phyloP scores from a whole-genome alignment of 805 yeast species.

The Metschnikowia proteae region DNA sequence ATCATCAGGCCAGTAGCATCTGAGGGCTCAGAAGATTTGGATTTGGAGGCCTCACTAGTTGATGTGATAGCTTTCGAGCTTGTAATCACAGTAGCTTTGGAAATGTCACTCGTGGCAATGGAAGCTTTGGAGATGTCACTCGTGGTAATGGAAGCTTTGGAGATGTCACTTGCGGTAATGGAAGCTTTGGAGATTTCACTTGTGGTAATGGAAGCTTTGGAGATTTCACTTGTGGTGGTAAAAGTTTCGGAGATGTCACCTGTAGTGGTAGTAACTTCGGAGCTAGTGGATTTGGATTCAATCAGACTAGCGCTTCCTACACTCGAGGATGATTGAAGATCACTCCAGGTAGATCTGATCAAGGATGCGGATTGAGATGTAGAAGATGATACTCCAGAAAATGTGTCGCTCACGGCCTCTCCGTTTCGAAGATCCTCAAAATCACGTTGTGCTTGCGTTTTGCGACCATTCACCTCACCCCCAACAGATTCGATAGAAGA shows the following conservation, averaged over 20 bases:
- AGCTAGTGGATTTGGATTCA: neutral
- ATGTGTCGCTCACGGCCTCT: neutral
- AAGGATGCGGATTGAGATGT: conserved; percentile 4
- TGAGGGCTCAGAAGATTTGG: neutral
- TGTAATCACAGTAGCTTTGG: no score
- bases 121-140: no score
- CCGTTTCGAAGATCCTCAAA: conserved; percentile 7
- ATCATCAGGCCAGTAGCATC: neutral
- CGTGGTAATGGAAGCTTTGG: no score
- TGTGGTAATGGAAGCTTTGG: neutral
- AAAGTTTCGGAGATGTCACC: neutral
- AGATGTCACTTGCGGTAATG: no score
- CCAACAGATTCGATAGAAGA: conserved; percentile 35
- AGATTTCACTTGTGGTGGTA: no score
- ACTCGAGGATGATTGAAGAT: neutral
- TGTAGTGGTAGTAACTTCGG: neutral
- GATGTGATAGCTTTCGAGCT: no score
- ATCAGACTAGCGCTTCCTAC: neutral
- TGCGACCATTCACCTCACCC: conserved; percentile 29
- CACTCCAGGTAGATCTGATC: neutral
- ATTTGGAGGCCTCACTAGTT: no score
- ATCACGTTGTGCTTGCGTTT: conserved; percentile 8
- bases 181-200: neutral
- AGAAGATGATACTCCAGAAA: conserved; percentile 1
- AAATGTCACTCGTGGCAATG: no score